Evolutionary conservation across 1,139 yeast species (phyloP).

Genomic region (Taphrina wiesneri): DNA sequence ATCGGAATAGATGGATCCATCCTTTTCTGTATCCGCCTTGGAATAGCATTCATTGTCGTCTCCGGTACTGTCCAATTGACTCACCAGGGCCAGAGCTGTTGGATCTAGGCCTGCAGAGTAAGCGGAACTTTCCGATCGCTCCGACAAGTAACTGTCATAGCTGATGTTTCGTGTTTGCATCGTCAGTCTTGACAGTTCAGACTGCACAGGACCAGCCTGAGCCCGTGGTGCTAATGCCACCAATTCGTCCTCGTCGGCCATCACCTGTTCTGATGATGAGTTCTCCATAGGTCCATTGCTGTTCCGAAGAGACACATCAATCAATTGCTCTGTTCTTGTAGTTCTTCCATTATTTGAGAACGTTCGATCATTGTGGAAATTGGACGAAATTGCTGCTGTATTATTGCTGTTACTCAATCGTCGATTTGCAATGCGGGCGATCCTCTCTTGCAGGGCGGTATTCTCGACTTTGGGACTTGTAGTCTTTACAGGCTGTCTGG

Average conservation of each 20-base stretch:
- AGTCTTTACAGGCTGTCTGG: not conserved
- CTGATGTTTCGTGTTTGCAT: not conserved
- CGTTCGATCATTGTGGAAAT: not conserved
- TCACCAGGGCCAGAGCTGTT: not conserved
- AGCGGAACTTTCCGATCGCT: not conserved
- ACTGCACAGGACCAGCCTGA: not conserved
- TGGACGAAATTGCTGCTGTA: not conserved
- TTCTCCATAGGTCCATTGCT: not conserved
- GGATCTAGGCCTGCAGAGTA: slow-evolving; percentile 16
- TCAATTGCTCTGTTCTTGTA: not conserved
- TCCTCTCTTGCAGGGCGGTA: not conserved
- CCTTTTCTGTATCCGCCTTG: not conserved
- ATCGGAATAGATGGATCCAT: slow-evolving; percentile 9
- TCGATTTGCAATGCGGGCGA: not conserved
- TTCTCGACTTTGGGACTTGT: not conserved
- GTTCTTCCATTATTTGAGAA: not conserved
- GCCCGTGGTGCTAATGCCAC: not conserved
- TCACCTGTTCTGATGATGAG: not conserved
- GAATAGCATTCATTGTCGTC: not conserved
- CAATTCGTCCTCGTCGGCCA: not conserved
- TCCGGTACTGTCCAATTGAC: not conserved
- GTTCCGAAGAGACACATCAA: not conserved
- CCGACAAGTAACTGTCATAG: slow-evolving; percentile 2
- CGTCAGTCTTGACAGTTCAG: not conserved
- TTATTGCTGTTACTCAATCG: not conserved